Conservation (phyloP, 768 basidiomycete species). For the Daedalea quercina region DNA sequence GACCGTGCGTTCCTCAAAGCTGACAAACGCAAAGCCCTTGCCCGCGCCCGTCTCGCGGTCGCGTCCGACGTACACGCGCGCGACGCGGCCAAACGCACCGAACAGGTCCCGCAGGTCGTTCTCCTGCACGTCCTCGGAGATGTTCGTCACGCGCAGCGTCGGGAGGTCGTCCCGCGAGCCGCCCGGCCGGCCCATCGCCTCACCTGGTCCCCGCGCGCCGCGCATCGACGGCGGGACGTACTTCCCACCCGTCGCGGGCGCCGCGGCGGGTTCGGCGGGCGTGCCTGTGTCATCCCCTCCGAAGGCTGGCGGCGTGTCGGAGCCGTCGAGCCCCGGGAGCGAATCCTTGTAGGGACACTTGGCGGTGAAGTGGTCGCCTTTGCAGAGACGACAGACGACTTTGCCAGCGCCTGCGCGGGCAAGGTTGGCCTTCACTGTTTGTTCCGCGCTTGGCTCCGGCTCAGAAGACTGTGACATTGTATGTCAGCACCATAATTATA, state of each 20-base stretch:
- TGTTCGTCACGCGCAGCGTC: conserved; percentile 94
- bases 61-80: conserved; percentile 88
- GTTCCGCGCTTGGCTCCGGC: conserved; percentile 58
- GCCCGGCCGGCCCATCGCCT: conserved; percentile 61
- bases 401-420: conserved; percentile 77
- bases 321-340: conserved; percentile 64
- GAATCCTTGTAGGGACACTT: conserved; percentile 98
- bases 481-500: not conserved
- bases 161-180: conserved; percentile 84
- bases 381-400: conserved; percentile 88
- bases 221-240: conserved; percentile 96
- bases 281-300: conserved; percentile 31
- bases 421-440: conserved; percentile 58
- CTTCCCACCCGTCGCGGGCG: conserved; percentile 53
- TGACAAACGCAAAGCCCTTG: conserved; percentile 97
- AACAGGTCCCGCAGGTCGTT: conserved; percentile 92
- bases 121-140: conserved; percentile 93
- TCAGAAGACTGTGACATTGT: conserved; percentile 46
- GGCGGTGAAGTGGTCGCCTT: conserved; percentile 96
- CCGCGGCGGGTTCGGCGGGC: conserved; percentile 25
- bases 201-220: conserved; percentile 62
- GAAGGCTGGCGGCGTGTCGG: conserved; percentile 35
- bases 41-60: conserved; percentile 93
- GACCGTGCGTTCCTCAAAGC: conserved; percentile 74
- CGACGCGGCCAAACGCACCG: conserved; percentile 76